A percentile compares a stretch with the other conserved stretches of the same genome.
These are phyloP conservation scores for Elsinoe necatrix DNA, from an alignment of 2,329 filamentous ascomycete species.

Conservation along the genomic window DNA sequence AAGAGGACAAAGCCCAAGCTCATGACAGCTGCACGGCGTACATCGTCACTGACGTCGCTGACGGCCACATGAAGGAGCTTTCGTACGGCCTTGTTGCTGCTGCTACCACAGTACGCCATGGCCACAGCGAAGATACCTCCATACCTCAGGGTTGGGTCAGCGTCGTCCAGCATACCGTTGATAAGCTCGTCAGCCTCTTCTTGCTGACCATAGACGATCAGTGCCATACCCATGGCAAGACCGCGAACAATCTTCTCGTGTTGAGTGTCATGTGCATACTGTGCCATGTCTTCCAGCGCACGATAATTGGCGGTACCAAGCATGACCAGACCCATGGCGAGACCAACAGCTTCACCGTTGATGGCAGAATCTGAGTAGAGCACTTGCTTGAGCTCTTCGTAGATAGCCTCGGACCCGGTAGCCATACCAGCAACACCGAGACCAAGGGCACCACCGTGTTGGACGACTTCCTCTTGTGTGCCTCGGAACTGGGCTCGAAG, in stretches of 20 bases:
- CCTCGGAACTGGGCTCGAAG: slow-evolving; percentile 65
- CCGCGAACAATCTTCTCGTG: slow-evolving; percentile 99
- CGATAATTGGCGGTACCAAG: slow-evolving; percentile 92
- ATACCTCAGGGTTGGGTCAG: slow-evolving; percentile 87
- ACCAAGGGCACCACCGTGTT: slow-evolving; percentile 91
- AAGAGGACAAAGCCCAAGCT: slow-evolving; percentile 97
- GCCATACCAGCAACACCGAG: slow-evolving; percentile 97
- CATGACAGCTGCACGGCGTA: slow-evolving; percentile 92
- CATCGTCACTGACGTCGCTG: slow-evolving; percentile 96
- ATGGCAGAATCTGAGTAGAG: slow-evolving; percentile 90
- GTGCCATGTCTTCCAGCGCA: slow-evolving; percentile 91
- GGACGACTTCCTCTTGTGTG: slow-evolving; percentile 83
- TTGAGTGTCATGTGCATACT: slow-evolving; percentile 93
- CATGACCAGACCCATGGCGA: slow-evolving; percentile 97
- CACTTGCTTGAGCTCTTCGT: slow-evolving; percentile 81
- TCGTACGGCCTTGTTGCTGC: slow-evolving; percentile 96
- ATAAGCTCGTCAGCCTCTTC: slow-evolving; percentile 93
- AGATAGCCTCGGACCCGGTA: slow-evolving; percentile 81
- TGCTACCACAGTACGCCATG: slow-evolving; percentile 90
- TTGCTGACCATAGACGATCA: slow-evolving; percentile 96
- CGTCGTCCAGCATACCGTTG: slow-evolving; percentile 83
- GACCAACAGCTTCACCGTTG: slow-evolving; percentile 91
- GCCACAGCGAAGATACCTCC: slow-evolving; percentile 99
- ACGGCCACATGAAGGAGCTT: slow-evolving; percentile 93
- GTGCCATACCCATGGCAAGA: slow-evolving; percentile 88